phyloP scores from a whole-genome alignment of 2,329 filamentous ascomycete genomes.

The Fusarium devonianum region DNA sequence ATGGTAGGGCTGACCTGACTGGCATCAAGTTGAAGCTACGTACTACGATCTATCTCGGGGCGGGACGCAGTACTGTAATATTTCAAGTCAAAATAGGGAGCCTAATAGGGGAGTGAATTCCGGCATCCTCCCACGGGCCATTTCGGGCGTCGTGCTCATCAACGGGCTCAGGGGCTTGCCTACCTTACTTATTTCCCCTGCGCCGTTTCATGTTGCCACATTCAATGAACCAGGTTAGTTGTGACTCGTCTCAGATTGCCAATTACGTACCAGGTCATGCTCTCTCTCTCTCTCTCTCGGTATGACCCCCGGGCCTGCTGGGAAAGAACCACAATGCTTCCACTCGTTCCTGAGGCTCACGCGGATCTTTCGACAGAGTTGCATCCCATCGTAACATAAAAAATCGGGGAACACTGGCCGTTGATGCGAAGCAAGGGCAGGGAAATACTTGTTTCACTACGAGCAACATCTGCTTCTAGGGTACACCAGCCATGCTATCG shows the following conservation, averaged over 20 bases:
- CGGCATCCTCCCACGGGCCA: conserved; percentile 6
- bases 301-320: conserved; percentile 19
- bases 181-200: conserved; percentile 13
- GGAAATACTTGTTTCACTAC: conserved; percentile 15
- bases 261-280: conserved; percentile 34
- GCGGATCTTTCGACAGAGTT: conserved; percentile 14
- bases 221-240: conserved; percentile 20
- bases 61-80: too few species aligned
- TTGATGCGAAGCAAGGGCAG: conserved; percentile 10
- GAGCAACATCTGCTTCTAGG: conserved; percentile 20
- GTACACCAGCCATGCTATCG: conserved; percentile 30
- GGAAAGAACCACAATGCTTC: not conserved
- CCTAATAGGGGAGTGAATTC: too few species aligned
- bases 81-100: too few species aligned
- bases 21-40: conserved; percentile 11
- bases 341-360: conserved; percentile 3
- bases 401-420: conserved; percentile 3
- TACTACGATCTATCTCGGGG: conserved; percentile 1
- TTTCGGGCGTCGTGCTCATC: conserved; percentile 3
- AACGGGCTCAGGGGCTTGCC: conserved; percentile 24
- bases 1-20: conserved; percentile 30
- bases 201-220: conserved; percentile 34
- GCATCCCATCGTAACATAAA: conserved; percentile 3
- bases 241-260: conserved; percentile 39
- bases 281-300: not conserved